Conservation (phyloP, 441 rosid species). For the Aleurites moluccanus region DNA sequence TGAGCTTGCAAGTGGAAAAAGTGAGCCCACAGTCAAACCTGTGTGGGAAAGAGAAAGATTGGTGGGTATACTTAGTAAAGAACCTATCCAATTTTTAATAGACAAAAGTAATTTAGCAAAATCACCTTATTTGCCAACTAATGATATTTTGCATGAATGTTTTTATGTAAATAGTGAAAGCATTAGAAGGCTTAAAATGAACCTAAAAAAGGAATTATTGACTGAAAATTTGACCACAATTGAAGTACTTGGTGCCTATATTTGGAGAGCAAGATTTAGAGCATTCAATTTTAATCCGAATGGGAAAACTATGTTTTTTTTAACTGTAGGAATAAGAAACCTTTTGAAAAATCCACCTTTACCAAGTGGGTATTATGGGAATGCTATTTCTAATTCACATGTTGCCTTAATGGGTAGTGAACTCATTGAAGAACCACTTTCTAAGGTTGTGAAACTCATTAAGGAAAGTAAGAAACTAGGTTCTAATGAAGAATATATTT, state of each 20-base stretch:
- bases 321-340: slow-evolving; percentile 46
- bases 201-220: slow-evolving; percentile 22
- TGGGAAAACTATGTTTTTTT: slow-evolving; percentile 34
- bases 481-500: slow-evolving; percentile 25
- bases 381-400: slow-evolving; percentile 44
- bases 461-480: slow-evolving; percentile 40
- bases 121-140: slow-evolving; percentile 45
- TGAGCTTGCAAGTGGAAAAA: slow-evolving; percentile 48
- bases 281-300: slow-evolving; percentile 43
- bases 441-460: slow-evolving; percentile 33
- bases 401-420: slow-evolving; percentile 30
- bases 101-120: slow-evolving; percentile 32
- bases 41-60: slow-evolving; percentile 56
- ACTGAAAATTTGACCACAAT: slow-evolving; percentile 38
- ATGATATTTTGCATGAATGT: slow-evolving; percentile 40
- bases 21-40: slow-evolving; percentile 44
- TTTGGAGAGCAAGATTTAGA: slow-evolving; percentile 51
- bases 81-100: slow-evolving; percentile 10
- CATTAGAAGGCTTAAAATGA: slow-evolving; percentile 36
- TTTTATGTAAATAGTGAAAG: slow-evolving; percentile 37
- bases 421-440: slow-evolving; percentile 29
- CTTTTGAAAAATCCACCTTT: slow-evolving; percentile 38
- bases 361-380: slow-evolving; percentile 52
- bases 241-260: slow-evolving; percentile 50
- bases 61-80: slow-evolving; percentile 4